Base-by-base conservation (phyloP, 805 yeast species). In the Starmerella stellata region DNA sequence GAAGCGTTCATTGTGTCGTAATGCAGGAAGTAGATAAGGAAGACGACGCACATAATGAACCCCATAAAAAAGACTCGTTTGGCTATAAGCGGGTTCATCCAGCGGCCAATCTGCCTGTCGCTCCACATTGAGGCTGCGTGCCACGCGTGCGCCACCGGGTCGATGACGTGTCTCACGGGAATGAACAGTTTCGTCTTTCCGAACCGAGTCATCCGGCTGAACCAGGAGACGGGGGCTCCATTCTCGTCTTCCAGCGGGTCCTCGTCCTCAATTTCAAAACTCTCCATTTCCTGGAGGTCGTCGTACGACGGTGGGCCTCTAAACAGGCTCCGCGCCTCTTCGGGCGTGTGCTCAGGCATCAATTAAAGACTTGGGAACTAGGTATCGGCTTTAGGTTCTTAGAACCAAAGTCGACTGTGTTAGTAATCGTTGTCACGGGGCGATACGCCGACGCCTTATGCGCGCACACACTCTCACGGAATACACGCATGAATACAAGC, bases 11-110 rank as follows among this genome's bases (percentile, higher is more conserved):
- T 23, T 9, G 15, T 28, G 27, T 30, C 34, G 28, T 21, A 38
- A 3, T 5, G 78, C 38, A 75, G 66, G 27, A 69, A 55, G 5
- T 82, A 65, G 2, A 79, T 63, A 19, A 69, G 48, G 46, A 74
- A 74, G 4, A 80, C 60, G 4, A 75, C 49, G 0, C 60, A 42
- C n/a, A 81, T 70, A 47, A 81, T 69, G 35, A 75, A 52, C 2
- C 74, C 50, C 9, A 87, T 78, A 50, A 85, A 78, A 50, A 79
- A 56, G 30, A 85, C 62, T 31, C 96, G 63, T 48, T 78, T 77
- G 21, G 85, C 72, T 21, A 87, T 77, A 35, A 82, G 58, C 3
- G 95, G 95, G 52, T 85, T 82, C 4, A 95, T 94, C n/a, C 79
- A 48, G 43, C 69, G 69, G 16, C 74, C 63, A 11, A 87, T 57